Conservation (phyloP, 352 stramenopile genomes). For the Peronospora tabacina region DNA sequence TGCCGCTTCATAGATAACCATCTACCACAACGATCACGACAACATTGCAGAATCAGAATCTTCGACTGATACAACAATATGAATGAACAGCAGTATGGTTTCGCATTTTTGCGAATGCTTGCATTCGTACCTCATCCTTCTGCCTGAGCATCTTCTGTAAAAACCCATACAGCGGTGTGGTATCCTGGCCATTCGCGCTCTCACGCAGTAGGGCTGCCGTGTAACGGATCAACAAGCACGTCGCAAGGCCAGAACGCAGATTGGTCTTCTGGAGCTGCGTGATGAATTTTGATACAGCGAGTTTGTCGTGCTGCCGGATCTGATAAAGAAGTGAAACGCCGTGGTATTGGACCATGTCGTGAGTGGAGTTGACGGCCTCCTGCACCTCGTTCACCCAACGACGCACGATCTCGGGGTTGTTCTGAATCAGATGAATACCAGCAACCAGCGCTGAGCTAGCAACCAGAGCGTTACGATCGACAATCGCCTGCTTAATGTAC, state of each 20-base stretch:
- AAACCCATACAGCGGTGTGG: constrained; percentile 80
- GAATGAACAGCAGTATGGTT: neutral
- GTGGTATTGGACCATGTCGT: constrained; percentile 99
- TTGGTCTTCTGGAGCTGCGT: constrained; percentile 90
- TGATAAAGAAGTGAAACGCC: constrained; percentile 97
- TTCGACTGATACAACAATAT: neutral
- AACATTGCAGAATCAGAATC: constrained; percentile 1
- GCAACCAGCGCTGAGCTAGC: constrained; percentile 95
- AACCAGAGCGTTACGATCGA: constrained; percentile 96
- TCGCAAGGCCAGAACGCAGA: constrained; percentile 90
- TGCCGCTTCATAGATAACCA: constrained; percentile 99
- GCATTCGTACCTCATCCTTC: constrained; percentile 80
- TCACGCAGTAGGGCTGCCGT: constrained; percentile 88
- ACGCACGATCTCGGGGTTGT: constrained; percentile 87
- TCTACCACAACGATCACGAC: constrained; percentile 46
- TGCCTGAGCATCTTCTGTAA: constrained; percentile 95
- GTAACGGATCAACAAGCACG: constrained; percentile 97
- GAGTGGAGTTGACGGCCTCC: constrained; percentile 91
- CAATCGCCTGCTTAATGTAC: constrained; percentile 99
- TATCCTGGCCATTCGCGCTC: constrained; percentile 75
- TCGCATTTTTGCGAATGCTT: neutral
- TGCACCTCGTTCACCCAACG: constrained; percentile 97
- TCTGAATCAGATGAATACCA: constrained; percentile 92
- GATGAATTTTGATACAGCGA: constrained; percentile 96
- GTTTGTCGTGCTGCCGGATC: constrained; percentile 97